Percentiles rank a stretch among this genome's conserved stretches.
These are phyloP conservation scores for Plasmodium berghei DNA, from an alignment of 169 alveolate genomes.

Conservation along the genomic window DNA sequence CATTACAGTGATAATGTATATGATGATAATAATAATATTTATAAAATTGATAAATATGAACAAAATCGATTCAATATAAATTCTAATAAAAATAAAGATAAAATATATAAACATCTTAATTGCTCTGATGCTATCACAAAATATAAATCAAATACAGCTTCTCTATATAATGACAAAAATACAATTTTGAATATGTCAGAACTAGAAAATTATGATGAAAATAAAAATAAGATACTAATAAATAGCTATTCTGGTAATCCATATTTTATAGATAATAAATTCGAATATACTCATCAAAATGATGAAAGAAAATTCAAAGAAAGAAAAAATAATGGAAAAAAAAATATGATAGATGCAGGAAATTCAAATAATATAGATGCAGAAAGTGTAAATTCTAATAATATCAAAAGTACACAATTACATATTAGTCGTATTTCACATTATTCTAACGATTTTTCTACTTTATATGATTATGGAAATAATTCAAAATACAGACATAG, in stretches of 20 bases:
- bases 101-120: neutral
- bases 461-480: slow-evolving; percentile 40
- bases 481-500: slow-evolving; percentile 2
- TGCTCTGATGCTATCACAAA: slow-evolving; percentile 26
- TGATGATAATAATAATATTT: too few relatives aligned
- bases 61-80: too few relatives aligned
- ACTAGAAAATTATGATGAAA: neutral
- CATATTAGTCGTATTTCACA: slow-evolving; percentile 27
- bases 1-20: too few relatives aligned
- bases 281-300: neutral
- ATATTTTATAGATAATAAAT: neutral
- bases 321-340: slow-evolving; percentile 1
- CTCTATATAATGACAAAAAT: slow-evolving; percentile 1
- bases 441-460: slow-evolving; percentile 42
- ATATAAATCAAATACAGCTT: slow-evolving; percentile 26
- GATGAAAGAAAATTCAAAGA: neutral
- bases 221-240: neutral
- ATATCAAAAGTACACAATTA: slow-evolving; percentile 45
- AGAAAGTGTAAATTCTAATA: slow-evolving; percentile 14
- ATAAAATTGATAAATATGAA: too few relatives aligned
- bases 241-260: neutral
- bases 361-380: slow-evolving; percentile 21
- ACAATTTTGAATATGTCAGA: neutral
- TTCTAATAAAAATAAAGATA: neutral
- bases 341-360: neutral